Conservation (phyloP, 2,329 filamentous ascomycete species). For the Botrytis porri region DNA sequence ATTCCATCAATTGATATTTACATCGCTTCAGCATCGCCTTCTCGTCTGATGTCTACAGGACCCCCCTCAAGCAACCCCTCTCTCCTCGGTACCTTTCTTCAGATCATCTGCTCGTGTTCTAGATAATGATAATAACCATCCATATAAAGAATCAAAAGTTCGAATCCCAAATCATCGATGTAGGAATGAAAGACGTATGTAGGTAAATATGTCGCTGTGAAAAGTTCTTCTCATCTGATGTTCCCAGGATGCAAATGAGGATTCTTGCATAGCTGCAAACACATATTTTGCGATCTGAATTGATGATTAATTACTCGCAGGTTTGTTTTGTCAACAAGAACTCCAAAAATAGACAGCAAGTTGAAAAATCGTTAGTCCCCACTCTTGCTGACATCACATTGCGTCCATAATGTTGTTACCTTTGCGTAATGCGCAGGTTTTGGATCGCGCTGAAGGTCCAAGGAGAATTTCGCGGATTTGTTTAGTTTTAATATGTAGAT, state of each 20-base stretch:
- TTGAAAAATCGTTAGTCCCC: too few species aligned
- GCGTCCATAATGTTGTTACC: not conserved
- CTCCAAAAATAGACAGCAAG: accelerated
- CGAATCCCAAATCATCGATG: not conserved
- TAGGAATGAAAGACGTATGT: too few species aligned
- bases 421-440: not conserved
- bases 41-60: not conserved
- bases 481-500: accelerated
- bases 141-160: not conserved
- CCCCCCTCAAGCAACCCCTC: too few species aligned
- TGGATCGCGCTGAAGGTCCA: accelerated
- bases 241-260: not conserved
- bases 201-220: not conserved
- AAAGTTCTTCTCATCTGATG: not conserved
- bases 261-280: not conserved
- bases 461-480: not conserved
- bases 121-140: not conserved
- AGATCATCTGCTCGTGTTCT: not conserved
- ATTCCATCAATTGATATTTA: not conserved
- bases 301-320: accelerated
- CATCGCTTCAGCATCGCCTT: not conserved
- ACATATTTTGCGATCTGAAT: not conserved
- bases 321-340: not conserved
- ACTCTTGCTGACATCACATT: not conserved
- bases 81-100: accelerated